phyloP scores from a whole-genome alignment of 805 yeast species.

The Candida chauliodis region DNA sequence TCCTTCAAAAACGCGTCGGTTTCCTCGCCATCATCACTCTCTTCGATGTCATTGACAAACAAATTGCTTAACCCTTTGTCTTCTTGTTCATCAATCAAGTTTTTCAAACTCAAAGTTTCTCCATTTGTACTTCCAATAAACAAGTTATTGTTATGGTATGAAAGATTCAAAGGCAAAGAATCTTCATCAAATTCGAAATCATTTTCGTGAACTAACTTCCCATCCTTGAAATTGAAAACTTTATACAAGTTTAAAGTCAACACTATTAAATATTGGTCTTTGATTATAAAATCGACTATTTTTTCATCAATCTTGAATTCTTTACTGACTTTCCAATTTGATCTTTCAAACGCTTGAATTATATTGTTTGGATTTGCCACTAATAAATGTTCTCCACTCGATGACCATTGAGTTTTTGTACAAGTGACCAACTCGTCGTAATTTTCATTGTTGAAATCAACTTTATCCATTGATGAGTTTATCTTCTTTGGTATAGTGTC shows the following conservation, averaged over 20 bases:
- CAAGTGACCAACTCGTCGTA: constrained; percentile 41
- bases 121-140: constrained; percentile 45
- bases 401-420: constrained; percentile 65
- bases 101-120: constrained; percentile 24
- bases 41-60: constrained; percentile 26
- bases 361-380: constrained; percentile 48
- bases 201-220: constrained; percentile 22
- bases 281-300: constrained; percentile 11
- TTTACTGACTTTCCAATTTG: constrained; percentile 24
- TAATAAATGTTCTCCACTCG: constrained; percentile 61
- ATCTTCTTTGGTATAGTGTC: constrained; percentile 38
- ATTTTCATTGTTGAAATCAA: constrained; percentile 41
- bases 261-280: constrained; percentile 4
- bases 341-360: constrained; percentile 44
- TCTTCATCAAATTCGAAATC: constrained; percentile 22
- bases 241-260: constrained; percentile 15
- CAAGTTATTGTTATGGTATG: constrained; percentile 26
- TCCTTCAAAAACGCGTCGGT: constrained; percentile 1
- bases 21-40: constrained; percentile 43
- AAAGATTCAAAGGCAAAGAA: constrained; percentile 21
- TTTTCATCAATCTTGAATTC: constrained; percentile 5
- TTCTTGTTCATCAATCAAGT: constrained; percentile 44
- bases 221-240: constrained; percentile 50
- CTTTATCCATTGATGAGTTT: constrained; percentile 26
- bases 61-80: constrained; percentile 25